These are phyloP conservation scores for Nemania abortiva DNA, from an alignment of 2,329 filamentous ascomycete species.

Conservation along the genomic window DNA sequence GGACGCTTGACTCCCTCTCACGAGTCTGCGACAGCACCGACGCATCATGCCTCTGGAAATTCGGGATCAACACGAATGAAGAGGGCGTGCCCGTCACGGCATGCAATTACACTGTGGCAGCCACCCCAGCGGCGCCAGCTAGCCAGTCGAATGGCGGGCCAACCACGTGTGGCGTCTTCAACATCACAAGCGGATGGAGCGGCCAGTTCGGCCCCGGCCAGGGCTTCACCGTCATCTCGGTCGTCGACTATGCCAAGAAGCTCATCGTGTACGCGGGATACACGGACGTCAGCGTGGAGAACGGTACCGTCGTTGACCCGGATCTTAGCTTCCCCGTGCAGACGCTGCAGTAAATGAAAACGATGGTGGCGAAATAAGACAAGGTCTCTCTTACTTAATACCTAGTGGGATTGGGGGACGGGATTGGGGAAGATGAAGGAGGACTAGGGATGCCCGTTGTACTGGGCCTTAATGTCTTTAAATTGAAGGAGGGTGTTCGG, in stretches of 20 bases:
- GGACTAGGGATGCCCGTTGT: background rate
- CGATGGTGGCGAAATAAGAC: background rate
- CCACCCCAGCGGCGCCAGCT: constrained; percentile 40
- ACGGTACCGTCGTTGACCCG: constrained; percentile 61
- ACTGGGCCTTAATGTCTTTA: background rate
- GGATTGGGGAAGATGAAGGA: background rate
- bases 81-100: constrained; percentile 50
- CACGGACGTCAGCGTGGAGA: constrained; percentile 61
- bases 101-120: constrained; percentile 55
- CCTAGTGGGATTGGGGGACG: background rate
- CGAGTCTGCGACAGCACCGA: constrained; percentile 55
- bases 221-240: constrained; percentile 67
- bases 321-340: constrained; percentile 55
- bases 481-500: background rate
- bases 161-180: constrained; percentile 61
- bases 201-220: constrained; percentile 65
- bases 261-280: constrained; percentile 67
- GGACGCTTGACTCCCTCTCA: constrained; percentile 56
- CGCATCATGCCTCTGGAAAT: constrained; percentile 57
- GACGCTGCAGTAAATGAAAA: constrained; percentile 31
- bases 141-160: constrained; percentile 55
- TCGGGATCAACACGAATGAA: constrained; percentile 54
- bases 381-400: background rate
- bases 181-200: constrained; percentile 67
- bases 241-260: constrained; percentile 59